These are phyloP conservation scores for Graphilbum sp. DNA, from an alignment of 2,329 filamentous ascomycete genomes.

Conservation along the genomic window DNA sequence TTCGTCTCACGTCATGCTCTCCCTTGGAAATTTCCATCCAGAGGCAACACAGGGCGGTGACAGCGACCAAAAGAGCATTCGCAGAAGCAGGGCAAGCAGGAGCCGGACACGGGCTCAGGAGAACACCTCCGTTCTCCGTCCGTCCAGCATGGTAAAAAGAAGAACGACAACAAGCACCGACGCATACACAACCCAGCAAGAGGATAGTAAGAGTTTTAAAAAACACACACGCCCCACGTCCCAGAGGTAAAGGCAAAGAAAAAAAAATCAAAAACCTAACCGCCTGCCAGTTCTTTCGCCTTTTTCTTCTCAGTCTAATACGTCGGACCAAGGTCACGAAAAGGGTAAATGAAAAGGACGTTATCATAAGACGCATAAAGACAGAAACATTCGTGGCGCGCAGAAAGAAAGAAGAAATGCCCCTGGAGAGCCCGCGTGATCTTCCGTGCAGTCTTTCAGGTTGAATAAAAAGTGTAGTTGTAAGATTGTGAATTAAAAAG, in stretches of 20 bases:
- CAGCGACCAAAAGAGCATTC: too few relatives aligned
- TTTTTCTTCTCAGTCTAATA: not conserved
- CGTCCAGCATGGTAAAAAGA: too few relatives aligned
- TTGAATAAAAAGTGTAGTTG: not conserved
- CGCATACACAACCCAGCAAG: too few relatives aligned
- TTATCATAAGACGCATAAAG: conserved; percentile 1
- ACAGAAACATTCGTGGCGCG: too few relatives aligned
- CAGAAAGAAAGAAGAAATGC: not conserved
- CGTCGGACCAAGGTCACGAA: not conserved
- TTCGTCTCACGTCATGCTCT: not conserved
- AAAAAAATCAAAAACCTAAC: not conserved
- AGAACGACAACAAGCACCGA: too few relatives aligned
- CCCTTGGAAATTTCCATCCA: too few relatives aligned
- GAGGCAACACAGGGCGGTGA: too few relatives aligned
- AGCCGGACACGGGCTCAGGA: too few relatives aligned
- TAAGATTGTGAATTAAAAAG: not conserved
- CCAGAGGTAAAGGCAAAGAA: not conserved
- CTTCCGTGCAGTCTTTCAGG: not conserved
- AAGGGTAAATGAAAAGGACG: not conserved
- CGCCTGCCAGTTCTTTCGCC: not conserved
- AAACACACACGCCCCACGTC: not conserved
- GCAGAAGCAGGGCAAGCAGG: too few relatives aligned
- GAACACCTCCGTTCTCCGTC: too few relatives aligned
- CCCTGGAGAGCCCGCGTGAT: not conserved
- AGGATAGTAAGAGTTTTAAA: too few relatives aligned